These are phyloP conservation scores for Fallopia convolvulus DNA, from an alignment of 148 eudicot species.

Conservation along the genomic window DNA sequence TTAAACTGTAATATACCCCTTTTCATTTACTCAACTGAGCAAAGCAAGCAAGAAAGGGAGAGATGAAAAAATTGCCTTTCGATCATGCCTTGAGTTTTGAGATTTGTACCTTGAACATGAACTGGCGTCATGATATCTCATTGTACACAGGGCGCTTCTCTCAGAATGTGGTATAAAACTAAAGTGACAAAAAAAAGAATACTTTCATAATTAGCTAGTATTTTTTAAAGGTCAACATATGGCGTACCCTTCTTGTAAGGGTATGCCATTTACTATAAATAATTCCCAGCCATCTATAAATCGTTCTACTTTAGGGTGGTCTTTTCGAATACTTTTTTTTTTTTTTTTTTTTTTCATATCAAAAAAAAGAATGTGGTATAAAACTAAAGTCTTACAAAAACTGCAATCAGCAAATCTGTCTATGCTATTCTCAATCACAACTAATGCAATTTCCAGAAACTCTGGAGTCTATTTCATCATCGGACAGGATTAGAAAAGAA, in stretches of 20 bases:
- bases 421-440: conserved; percentile 4
- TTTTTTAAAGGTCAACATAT: no score
- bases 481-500: conserved; percentile 91
- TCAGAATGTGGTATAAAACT: conserved; percentile 6
- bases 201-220: no score
- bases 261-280: no score
- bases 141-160: neutral
- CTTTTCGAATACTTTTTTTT: no score
- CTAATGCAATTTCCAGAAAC: neutral
- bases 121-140: neutral
- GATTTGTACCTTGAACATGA: neutral
- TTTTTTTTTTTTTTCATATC: no score
- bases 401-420: neutral
- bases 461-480: conserved; percentile 18
- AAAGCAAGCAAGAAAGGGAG: neutral
- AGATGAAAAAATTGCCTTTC: neutral
- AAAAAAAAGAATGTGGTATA: no score
- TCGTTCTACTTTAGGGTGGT: no score
- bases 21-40: neutral
- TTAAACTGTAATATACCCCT: no score
- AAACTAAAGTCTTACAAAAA: neutral
- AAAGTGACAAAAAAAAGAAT: no score
- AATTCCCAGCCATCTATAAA: no score
- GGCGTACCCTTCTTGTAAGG: no score
- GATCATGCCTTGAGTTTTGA: neutral